Evolutionary conservation across 306 rosid species (phyloP), one percentile per base, ranked within the genome.

Genomic region (Psophocarpus tetragonolobus): DNA sequence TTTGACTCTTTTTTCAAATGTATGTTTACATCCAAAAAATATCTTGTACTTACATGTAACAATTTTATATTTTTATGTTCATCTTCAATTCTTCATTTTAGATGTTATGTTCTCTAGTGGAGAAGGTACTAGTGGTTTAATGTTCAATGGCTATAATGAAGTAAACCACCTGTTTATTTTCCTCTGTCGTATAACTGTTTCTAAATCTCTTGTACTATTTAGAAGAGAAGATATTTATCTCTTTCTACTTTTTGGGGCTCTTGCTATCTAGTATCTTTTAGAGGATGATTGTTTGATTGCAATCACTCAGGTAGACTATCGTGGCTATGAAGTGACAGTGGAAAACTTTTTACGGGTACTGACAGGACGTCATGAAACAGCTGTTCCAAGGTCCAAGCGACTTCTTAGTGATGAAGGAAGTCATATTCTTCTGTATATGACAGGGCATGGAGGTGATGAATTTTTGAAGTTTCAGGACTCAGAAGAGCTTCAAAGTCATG

Each of bases 401-500:
- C 91, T 92, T 50, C 85, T 95, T 62, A 95, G 98, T 84, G 97
- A 95, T 85, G 97, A 95, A 87, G 98, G 98, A 82, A 95, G 98
- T 84, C 98, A 95, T 86, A 89, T 95, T 79, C 92, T 92, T 68
- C 80, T 95, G 64, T 95, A 95, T 74, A 95, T 95, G 98, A 95
- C 98, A 0, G 98, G 98, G 63, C 98, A 95, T 68, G 98, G 98
- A 15, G 98, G 98, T 74, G 97, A 92, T 85, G 97, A 92, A 62
- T 95, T 95, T 88, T 84, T 95, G 87, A 95, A 95, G 84, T 95
- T 95, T 83, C 98, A 95, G 78, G 98, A 95, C 84, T 86, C 95
- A 0, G 98, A 95, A 84, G 98, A 95, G 89, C 98, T 95, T 78
- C 98, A 95, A 65, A 95, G 98, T 88, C 98, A 91, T 57, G 98